Evolutionary conservation across 2,329 filamentous ascomycete species (phyloP), one percentile per base, ranked within the genome.

Genomic region (Catunica adiposa): DNA sequence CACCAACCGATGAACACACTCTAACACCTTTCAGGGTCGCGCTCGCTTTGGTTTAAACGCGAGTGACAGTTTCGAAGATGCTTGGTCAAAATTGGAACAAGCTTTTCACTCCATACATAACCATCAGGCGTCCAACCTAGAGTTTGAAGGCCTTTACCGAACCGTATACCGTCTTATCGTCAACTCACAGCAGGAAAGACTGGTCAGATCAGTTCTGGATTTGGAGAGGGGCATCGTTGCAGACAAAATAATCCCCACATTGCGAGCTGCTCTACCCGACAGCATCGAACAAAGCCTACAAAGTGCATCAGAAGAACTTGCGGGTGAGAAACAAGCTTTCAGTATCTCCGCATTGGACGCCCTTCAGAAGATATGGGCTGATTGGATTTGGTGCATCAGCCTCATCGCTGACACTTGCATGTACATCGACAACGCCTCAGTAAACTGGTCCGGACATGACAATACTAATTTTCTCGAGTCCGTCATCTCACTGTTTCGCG

Each of bases 351-450:
- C 95, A 42, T 81, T 83, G 1, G 76, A 77, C 56, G 83, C 80
- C 0, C 68, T 97, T 14, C 84, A 84, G 62, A 75, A 82, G 57
- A 80, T 83, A 1, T 98, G 89, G 88, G 80, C 89, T 59, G 85
- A 94, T 60, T 89, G 98, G 65, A 86, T 89, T 65, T 79, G 86
- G 56, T 89, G 86, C 47, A 95, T 95, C 86, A 89, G 88, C 65
- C 97, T 97, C 90, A 83, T 88, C 53, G 89, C 89, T 3, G 92
- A 97, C 67, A 88, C 97, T 31, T 75, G 97, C 53, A 96, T 97
- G 89, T 96, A 96, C 65, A 87, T 98, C 74, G 90, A 98, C 65
- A 84, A 89, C 52, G 83, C 84, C 81, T 52, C 74, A 81, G 37
- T 88, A 94, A 60, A 63, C 69, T 4, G 78, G 82, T 58, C 80